phyloP scores from a whole-genome alignment of 768 basidiomycete species.

The Auricularia sp. region DNA sequence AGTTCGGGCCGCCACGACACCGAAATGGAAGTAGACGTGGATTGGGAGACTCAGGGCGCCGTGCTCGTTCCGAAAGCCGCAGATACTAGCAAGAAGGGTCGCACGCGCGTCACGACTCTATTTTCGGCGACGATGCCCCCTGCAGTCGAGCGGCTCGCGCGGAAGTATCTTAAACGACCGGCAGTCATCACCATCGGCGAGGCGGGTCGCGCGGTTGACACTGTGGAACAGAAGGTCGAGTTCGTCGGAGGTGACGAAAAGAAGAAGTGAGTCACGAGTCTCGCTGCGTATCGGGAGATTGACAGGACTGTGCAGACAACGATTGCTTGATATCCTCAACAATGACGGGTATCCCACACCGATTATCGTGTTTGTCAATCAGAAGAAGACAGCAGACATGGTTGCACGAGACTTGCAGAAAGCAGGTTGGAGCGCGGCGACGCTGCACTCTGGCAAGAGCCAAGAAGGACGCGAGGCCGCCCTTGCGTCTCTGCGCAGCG shows the following conservation, averaged over 20 bases:
- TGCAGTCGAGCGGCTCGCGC: slow-evolving; percentile 87
- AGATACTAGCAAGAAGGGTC: slow-evolving; percentile 43
- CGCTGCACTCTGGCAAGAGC: slow-evolving; percentile 93
- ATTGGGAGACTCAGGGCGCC: slow-evolving; percentile 33
- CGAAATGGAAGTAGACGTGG: slow-evolving; percentile 65
- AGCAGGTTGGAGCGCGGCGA: slow-evolving; percentile 82
- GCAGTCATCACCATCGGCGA: slow-evolving; percentile 97
- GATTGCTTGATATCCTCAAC: slow-evolving; percentile 87
- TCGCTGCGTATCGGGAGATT: slow-evolving; percentile 4
- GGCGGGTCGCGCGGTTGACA: slow-evolving; percentile 95
- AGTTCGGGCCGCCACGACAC: background rate
- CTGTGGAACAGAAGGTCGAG: slow-evolving; percentile 93
- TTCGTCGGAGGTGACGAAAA: slow-evolving; percentile 90
- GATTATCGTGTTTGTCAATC: slow-evolving; percentile 98
- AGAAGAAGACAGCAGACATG: slow-evolving; percentile 99
- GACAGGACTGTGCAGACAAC: slow-evolving; percentile 41
- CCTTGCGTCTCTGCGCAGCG: slow-evolving; percentile 73
- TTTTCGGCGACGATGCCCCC: slow-evolving; percentile 99
- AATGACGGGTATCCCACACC: slow-evolving; percentile 73
- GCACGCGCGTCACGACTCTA: slow-evolving; percentile 85
- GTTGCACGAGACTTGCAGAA: slow-evolving; percentile 90
- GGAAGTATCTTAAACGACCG: slow-evolving; percentile 87
- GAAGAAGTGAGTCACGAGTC: slow-evolving; percentile 62
- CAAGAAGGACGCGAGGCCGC: slow-evolving; percentile 96
- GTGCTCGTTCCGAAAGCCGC: slow-evolving; percentile 29